These are phyloP conservation scores for Waltiozyma sp. DNA, from an alignment of 1,139 yeast species.

Conservation along the genomic window DNA sequence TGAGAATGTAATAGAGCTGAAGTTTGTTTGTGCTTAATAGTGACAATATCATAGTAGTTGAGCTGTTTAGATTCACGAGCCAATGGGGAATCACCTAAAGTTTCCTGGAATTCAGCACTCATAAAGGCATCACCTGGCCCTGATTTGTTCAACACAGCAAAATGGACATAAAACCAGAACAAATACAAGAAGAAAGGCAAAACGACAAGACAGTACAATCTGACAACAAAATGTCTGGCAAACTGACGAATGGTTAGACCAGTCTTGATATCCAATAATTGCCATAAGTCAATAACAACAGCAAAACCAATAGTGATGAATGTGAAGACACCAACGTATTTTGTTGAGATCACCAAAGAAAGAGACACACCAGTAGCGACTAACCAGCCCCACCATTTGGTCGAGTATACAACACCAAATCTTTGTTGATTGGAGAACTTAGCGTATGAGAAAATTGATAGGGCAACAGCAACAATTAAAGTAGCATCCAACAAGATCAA, in stretches of 20 bases:
- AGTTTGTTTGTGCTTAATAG: conserved; percentile 70
- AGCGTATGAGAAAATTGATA: conserved; percentile 67
- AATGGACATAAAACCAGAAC: conserved; percentile 92
- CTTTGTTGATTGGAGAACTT: conserved; percentile 64
- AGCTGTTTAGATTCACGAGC: conserved; percentile 63
- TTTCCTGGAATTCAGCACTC: conserved; percentile 89
- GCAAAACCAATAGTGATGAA: conserved; percentile 80
- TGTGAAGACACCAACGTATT: conserved; percentile 91
- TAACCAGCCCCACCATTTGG: conserved; percentile 84
- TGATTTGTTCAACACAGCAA: conserved; percentile 64
- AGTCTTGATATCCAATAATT: conserved; percentile 56
- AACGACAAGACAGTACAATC: conserved; percentile 62
- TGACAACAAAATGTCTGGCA: conserved; percentile 61
- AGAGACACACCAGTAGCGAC: conserved; percentile 71
- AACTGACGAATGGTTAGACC: conserved; percentile 56
- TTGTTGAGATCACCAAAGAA: conserved; percentile 86
- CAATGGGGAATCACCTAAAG: conserved; percentile 72
- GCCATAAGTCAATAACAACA: conserved; percentile 81
- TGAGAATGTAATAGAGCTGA: conserved; percentile 78
- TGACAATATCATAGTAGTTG: conserved; percentile 64
- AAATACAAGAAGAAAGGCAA: conserved; percentile 77
- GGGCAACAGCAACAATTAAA: conserved; percentile 69
- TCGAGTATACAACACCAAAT: conserved; percentile 43
- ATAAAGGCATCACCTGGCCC: conserved; percentile 96
- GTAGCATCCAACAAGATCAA: conserved; percentile 88